Percentiles rank a stretch among this genome's conserved stretches.
Conservation (phyloP, 805 yeast species). For the Candida maris region DNA sequence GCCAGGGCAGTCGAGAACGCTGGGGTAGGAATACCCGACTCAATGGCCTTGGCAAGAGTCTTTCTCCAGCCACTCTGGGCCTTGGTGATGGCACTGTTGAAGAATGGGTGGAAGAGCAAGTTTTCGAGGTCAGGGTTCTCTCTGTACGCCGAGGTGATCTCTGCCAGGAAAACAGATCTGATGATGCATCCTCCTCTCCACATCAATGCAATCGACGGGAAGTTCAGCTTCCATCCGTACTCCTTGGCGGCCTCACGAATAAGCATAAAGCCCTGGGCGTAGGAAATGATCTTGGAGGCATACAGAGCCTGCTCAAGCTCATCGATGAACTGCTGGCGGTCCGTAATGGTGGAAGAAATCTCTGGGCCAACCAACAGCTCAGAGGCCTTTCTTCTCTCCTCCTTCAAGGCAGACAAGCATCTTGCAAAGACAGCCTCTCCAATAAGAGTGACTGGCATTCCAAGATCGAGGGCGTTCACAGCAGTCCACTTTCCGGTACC, state of each 20-base stretch:
- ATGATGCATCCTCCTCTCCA: constrained; percentile 99
- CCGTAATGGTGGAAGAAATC: constrained; percentile 58
- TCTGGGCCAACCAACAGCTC: constrained; percentile 75
- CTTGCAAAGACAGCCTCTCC: constrained; percentile 99
- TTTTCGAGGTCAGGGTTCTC: constrained; percentile 90
- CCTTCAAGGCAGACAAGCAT: constrained; percentile 89
- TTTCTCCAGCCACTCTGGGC: constrained; percentile 97
- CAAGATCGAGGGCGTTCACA: constrained; percentile 93
- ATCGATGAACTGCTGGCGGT: constrained; percentile 81
- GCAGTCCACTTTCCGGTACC: constrained; percentile 99
- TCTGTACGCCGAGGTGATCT: constrained; percentile 95
- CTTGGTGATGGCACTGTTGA: constrained; percentile 83
- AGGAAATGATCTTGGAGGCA: constrained; percentile 97
- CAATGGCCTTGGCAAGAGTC: constrained; percentile 71
- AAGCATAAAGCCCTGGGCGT: constrained; percentile 99
- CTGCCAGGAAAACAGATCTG: constrained; percentile 97
- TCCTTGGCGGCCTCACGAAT: constrained; percentile 97
- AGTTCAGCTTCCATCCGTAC: constrained; percentile 95
- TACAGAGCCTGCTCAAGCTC: constrained; percentile 96
- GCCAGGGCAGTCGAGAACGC: constrained; percentile 96
- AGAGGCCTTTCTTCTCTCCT: constrained; percentile 87
- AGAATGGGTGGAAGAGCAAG: constrained; percentile 93
- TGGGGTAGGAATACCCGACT: constrained; percentile 93
- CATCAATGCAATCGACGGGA: constrained; percentile 98
- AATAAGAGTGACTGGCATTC: constrained; percentile 96